Evolutionary conservation across 148 eudicot genomes (phyloP).

Genomic region (Euryodendron excelsum): DNA sequence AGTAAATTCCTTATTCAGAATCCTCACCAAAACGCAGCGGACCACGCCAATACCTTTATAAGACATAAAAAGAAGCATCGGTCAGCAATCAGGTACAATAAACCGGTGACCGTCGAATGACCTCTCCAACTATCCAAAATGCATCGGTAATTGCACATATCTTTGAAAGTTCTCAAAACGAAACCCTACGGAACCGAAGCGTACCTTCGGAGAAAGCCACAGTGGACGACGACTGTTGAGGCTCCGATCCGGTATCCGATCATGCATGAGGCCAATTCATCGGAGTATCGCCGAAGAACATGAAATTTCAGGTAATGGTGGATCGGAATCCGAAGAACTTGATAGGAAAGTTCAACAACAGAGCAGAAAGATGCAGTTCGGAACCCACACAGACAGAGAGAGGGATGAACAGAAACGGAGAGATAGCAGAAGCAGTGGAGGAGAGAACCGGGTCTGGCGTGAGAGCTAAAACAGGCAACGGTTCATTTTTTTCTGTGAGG

Average conservation of each 20-base stretch:
- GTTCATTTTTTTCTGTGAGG: conserved; percentile 15
- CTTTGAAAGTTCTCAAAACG: background rate
- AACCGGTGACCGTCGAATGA: conserved; percentile 1
- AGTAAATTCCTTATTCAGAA: conserved; percentile 39
- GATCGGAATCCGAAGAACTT: conserved; percentile 18
- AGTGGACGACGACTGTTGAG: background rate
- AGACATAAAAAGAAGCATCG: background rate
- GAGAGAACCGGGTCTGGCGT: background rate
- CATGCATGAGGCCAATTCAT: conserved; percentile 15
- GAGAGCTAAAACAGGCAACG: background rate
- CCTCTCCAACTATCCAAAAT: background rate
- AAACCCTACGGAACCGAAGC: conserved; percentile 8
- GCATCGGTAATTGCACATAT: background rate
- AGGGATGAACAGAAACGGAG: background rate
- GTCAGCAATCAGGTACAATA: background rate
- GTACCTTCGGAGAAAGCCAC: conserved; percentile 35
- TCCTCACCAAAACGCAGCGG: conserved; percentile 60
- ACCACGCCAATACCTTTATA: conserved; percentile 39
- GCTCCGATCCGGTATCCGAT: conserved; percentile 12
- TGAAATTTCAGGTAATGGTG: background rate
- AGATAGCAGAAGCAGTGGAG: background rate
- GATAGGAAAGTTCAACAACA: background rate
- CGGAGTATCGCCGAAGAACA: conserved; percentile 6
- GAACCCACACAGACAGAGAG: background rate
- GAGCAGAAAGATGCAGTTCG: background rate